These are phyloP conservation scores for Colletotrichum cordylinicola DNA, from an alignment of 2,329 filamentous ascomycete species.

Conservation along the genomic window DNA sequence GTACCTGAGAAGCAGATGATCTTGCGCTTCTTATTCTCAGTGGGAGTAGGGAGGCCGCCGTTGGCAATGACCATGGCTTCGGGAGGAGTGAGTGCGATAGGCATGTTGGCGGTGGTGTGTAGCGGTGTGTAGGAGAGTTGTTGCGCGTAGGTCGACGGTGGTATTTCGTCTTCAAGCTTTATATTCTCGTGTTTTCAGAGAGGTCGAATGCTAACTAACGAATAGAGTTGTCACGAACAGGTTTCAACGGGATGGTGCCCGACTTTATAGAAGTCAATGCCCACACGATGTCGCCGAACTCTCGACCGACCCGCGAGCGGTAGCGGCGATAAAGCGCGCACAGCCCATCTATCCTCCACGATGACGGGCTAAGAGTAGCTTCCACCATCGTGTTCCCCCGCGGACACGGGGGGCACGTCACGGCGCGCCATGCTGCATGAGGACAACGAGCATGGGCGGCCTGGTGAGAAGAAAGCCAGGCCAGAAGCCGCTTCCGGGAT, in stretches of 20 bases:
- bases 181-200: neutral
- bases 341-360: constrained; percentile 7
- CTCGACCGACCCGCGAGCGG: constrained; percentile 12
- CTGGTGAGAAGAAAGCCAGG: neutral
- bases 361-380: constrained; percentile 1
- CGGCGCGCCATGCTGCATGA: constrained; percentile 13
- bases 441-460: neutral
- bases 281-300: constrained; percentile 5
- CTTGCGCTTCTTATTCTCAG: constrained; percentile 54
- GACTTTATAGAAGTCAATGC: constrained; percentile 22
- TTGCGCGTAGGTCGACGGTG: neutral
- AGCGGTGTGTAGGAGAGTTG: neutral
- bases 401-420: constrained; percentile 6
- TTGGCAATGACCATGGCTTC: constrained; percentile 32
- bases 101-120: constrained; percentile 36
- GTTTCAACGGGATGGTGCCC: constrained; percentile 6
- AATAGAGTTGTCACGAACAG: constrained; percentile 4
- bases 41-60: neutral
- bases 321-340: constrained; percentile 2
- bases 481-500: constrained; percentile 18
- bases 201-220: neutral
- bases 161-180: neutral
- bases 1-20: constrained; percentile 64
- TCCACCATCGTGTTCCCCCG: neutral
- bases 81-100: constrained; percentile 40